A percentile compares a stretch with the other conserved stretches of the same genome.
phyloP scores from a whole-genome alignment of 805 yeast species.

The Lachancea meyersii region DNA sequence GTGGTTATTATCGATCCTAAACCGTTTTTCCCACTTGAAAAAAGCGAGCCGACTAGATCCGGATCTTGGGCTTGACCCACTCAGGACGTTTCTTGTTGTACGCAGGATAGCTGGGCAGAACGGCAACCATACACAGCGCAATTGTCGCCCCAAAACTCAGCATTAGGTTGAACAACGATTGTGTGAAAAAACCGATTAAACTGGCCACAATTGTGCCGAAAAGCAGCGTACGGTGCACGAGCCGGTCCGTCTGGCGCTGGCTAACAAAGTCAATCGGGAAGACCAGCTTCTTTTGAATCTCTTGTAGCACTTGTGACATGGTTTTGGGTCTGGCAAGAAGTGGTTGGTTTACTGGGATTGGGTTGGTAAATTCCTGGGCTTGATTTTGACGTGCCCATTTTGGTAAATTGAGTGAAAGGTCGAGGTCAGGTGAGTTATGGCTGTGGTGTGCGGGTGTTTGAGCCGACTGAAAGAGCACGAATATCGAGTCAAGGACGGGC shows the following conservation, averaged over 20 bases:
- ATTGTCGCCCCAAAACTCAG: constrained; percentile 36
- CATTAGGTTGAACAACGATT: constrained; percentile 38
- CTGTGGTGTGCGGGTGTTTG: background rate
- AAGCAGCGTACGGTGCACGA: constrained; percentile 15
- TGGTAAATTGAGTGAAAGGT: background rate
- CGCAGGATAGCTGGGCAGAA: constrained; percentile 54
- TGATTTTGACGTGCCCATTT: no score
- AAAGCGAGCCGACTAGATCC: background rate
- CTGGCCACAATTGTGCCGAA: constrained; percentile 35
- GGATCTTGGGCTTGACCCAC: constrained; percentile 38
- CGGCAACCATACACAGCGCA: constrained; percentile 33
- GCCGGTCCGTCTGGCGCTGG: constrained; percentile 20
- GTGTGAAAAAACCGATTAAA: constrained; percentile 43
- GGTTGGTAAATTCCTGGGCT: background rate
- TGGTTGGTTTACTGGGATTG: background rate
- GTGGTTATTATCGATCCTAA: background rate
- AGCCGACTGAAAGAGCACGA: no score
- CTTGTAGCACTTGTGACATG: constrained; percentile 33
- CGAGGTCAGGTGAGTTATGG: background rate
- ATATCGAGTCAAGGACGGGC: background rate
- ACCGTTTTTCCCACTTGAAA: no score
- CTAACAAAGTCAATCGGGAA: constrained; percentile 33
- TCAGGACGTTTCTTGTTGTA: constrained; percentile 45
- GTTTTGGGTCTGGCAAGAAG: background rate
- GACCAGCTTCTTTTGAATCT: constrained; percentile 21